Evolutionary conservation across 2,329 filamentous ascomycete genomes (phyloP), one percentile per base, ranked within the genome.

Genomic region (Rachicladosporium sp.): DNA sequence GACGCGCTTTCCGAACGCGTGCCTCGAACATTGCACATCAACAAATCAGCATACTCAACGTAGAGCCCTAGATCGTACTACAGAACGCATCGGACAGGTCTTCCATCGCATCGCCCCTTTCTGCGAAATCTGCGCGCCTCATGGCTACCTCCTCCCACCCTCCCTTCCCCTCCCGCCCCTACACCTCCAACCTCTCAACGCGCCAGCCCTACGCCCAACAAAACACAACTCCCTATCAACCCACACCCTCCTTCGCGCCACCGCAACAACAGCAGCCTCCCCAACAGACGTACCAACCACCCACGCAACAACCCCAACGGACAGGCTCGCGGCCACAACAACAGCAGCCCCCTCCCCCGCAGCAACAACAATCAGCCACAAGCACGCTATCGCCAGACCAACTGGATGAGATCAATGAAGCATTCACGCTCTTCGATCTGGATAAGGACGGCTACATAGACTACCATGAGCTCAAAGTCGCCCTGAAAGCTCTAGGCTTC

Each of bases 381-480:
- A 19, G 15, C 15, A 5, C 15, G 5, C 15, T 19, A 3, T 19
- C 15, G 15, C 15, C 15, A 55, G 88, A 95, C 63, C 88, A 95
- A 60, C 74, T 82, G 49, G 85, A 93, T 55, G 88, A 95, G 62
- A 89, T 95, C 47, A 85, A 85, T 59, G 88, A 95, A 70, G 88
- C 89, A 47, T 96, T 96, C 64, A 80, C 80, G 45, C 78, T 96
- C 48, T 96, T 98, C 71, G 91, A 96, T 61, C 82, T 94, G 56
- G 89, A 96, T 70, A 89, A 93, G 60, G 88, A 96, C 66, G 76
- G 80, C 35, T 79, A 83, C 62, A 85, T 98, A 57, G 89, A 96
- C 68, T 96, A 94, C 69, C 91, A 96, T 66, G 91, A 98, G 66
- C 84, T 96, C 59, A 89, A 91, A 63, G 91, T 96, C 65, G 87